Base-by-base conservation (phyloP, 2,329 filamentous ascomycete species). In the Monosporascus sp. region DNA sequence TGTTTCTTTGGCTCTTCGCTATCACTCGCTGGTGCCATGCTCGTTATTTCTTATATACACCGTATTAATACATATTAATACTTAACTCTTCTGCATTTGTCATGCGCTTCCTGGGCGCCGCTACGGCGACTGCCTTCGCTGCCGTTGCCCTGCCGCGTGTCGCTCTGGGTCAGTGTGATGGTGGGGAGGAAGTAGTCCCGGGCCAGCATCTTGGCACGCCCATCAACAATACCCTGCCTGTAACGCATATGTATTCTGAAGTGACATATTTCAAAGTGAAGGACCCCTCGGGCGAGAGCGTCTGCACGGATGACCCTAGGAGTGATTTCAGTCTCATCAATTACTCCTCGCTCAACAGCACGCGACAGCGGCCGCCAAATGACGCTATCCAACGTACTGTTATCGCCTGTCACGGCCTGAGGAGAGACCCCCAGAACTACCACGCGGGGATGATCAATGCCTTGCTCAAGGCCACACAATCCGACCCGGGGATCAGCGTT, bases 191-290 rank as follows among this genome's bases (percentile, higher is more conserved):
- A 17, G 46, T 52, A 3, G 19, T n/a, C 9, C 51, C 51, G 17
- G 51, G 34, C 19, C 51, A 52, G 41, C 49, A 49, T 19, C 17
- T 40, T 24, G 51, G 51, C 7, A 52, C 51, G 22, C 19, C 45
- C 7, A 49, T 52, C 22, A 27, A 36, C 7, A 52, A 52, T 46
- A 43, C 34, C 19, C 26, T 52, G 9, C 20, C 38, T 5, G 19
- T 41, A n/a, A 52, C 31, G 24, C 51, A 52, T 19, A 46, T n/a
- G 8, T 20, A 24, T n/a, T 48, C 45, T 6, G 31, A 52, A 7
- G 48, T 52, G 31, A 49, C 46, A 5, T 52, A 27, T 22, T 52
- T 52, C 51, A 52, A 49, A 37, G 48, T 52, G 5, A 31, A 37
- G 17, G 51, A 52, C 24, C 51, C 51, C 14, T 49, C 34, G 5